Base-by-base conservation (phyloP, 371 early-diverging fungal genomes). In the Haplosporangium sp. region DNA sequence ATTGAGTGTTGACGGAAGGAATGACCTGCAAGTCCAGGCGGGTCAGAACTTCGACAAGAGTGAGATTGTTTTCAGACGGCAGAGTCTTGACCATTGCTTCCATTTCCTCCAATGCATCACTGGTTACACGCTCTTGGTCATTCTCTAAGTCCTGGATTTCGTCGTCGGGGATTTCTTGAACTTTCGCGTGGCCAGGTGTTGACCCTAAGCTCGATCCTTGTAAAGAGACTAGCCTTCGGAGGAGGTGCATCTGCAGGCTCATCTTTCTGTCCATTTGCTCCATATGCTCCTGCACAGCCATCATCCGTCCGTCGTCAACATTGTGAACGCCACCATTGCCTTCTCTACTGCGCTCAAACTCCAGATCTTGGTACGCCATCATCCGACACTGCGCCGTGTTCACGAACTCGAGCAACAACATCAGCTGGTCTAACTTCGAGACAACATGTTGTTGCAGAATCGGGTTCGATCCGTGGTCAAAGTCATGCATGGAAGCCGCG, bases 361-460 rank as follows among this genome's bases (percentile, higher is more conserved):
- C 68, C 23, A 72, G 40, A n/a, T 77, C 79, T 46, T 77, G 79
- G 38, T 77, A 77, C 0, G 79, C 79, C 79, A 77, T 77, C 64
- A 77, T 71, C 14, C 72, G 67, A 54, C 72, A 72, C 55, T 77
- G 79, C 4, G 79, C 72, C 0, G 79, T 77, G 57, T 77, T 77
- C 42, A 77, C 72, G 54, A 77, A 77, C 59, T 77, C 79, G 46
- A 77, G 72, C 43, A 77, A 50, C 8, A 77, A 45, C 29, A 72
- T 55, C 23, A 77, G 29, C 20, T 77, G 79, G 42, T 77, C 79
- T 52, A 77, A 45, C 20, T 72, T 77, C 6, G 79, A 61, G n/a
- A 62, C 64, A 5, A 77, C 56, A 20, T 55, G 50, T 29, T 64
- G 63, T 18, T 53, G 41, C 7, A 46, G 40, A 13, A 8, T 61